Percentiles rank a stretch among this genome's conserved stretches.
Evolutionary conservation across 257 asterid genomes (phyloP).

Genomic region (Ilex aquifolium): DNA sequence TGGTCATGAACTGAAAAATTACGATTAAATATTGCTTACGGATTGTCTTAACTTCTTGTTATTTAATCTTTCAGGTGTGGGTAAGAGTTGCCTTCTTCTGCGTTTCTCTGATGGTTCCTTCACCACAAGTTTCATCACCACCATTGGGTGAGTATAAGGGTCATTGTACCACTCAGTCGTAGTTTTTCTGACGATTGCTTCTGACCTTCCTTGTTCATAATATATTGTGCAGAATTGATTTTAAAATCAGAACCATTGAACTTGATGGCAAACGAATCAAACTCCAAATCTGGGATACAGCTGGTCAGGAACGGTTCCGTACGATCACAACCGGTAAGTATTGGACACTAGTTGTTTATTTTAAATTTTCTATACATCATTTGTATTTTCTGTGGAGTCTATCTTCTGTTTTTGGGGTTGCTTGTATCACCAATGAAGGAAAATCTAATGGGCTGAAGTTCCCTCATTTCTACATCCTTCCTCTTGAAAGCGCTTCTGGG

Average conservation of each 20-base stretch:
- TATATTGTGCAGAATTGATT: conserved; percentile 6
- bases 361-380: not conserved
- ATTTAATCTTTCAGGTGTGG: not conserved
- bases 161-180: not conserved
- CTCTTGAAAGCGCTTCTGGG: not conserved
- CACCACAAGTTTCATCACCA: conserved; percentile 10
- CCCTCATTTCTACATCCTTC: not conserved
- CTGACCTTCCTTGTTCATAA: not conserved
- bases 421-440: not conserved
- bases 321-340: conserved; percentile 36
- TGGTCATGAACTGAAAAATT: not conserved
- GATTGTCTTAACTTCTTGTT: conserved; percentile 9
- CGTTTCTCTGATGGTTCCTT: conserved; percentile 12
- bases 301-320: conserved; percentile 40
- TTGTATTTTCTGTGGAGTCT: not conserved
- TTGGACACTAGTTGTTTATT: not conserved
- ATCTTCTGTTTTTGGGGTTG: not conserved
- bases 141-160: conserved; percentile 10
- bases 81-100: conserved; percentile 11
- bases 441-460: not conserved
- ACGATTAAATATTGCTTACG: conserved; percentile 11
- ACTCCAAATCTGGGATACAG: conserved; percentile 42
- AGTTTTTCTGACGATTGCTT: not conserved
- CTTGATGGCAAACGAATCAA: conserved; percentile 36
- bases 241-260: conserved; percentile 35